Percentiles rank a stretch among this genome's conserved stretches.
Conservation (phyloP, 441 rosid genomes). For the Mallotus repandus region DNA sequence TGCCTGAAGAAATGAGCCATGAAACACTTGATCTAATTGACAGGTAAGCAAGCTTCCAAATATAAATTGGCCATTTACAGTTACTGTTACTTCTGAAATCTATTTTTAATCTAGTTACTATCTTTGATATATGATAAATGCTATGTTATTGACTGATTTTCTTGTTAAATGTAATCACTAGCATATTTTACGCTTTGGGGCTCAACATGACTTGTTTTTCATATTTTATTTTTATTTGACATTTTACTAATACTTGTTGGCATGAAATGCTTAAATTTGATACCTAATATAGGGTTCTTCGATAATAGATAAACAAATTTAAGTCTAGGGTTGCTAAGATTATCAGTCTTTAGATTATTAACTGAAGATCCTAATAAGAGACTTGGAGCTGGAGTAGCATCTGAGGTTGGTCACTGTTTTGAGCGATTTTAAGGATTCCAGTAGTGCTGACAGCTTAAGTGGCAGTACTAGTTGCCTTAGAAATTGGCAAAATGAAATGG, state of each 20-base stretch:
- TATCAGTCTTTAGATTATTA: slow-evolving; percentile 57
- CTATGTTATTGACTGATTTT: not conserved
- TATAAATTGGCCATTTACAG: not conserved
- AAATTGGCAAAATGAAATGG: slow-evolving; percentile 90
- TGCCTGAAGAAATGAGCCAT: slow-evolving; percentile 82
- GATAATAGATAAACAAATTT: slow-evolving; percentile 10
- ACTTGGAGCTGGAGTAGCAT: slow-evolving; percentile 93
- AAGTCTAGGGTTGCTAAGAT: slow-evolving; percentile 5
- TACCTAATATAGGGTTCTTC: not conserved
- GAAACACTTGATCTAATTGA: slow-evolving; percentile 87
- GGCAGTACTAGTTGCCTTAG: slow-evolving; percentile 78
- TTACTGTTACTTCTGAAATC: not conserved
- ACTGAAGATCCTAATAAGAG: slow-evolving; percentile 98
- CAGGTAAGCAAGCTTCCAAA: slow-evolving; percentile 45
- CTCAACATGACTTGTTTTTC: not conserved
- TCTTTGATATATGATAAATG: not conserved
- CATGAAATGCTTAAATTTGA: slow-evolving; percentile 34
- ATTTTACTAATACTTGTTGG: slow-evolving; percentile 27
- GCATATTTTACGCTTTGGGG: not conserved
- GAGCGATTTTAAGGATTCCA: slow-evolving; percentile 80
- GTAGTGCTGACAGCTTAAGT: slow-evolving; percentile 86
- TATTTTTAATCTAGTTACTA: not conserved
- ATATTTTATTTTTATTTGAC: not conserved
- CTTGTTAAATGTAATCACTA: not conserved
- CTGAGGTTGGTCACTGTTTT: slow-evolving; percentile 48